phyloP scores from a whole-genome alignment of 805 yeast genomes.

The Komagataella ulmi region DNA sequence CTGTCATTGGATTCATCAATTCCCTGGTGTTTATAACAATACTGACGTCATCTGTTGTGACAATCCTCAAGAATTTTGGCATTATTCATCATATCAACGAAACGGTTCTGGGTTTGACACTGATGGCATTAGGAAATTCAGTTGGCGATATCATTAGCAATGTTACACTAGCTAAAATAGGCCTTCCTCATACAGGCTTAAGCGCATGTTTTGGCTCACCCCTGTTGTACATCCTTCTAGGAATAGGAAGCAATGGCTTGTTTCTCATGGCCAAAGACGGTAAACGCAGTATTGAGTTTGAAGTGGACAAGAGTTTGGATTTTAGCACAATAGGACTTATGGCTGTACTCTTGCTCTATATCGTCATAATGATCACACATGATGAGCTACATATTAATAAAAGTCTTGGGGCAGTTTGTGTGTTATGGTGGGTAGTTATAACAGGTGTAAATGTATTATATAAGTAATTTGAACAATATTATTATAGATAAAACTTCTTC shows the following conservation, averaged over 20 bases:
- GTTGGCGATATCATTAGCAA: slow-evolving; percentile 40
- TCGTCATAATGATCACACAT: slow-evolving; percentile 28
- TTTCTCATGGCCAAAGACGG: slow-evolving; percentile 10
- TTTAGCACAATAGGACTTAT: slow-evolving; percentile 26
- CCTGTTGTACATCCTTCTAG: slow-evolving; percentile 30
- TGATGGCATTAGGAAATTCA: slow-evolving; percentile 36
- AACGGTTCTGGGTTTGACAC: slow-evolving; percentile 31
- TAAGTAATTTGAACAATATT: slow-evolving; percentile 2
- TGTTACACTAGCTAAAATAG: slow-evolving; percentile 23
- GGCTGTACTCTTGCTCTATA: slow-evolving; percentile 22
- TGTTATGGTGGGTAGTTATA: slow-evolving; percentile 17
- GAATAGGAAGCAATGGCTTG: slow-evolving; percentile 34
- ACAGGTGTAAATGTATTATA: slow-evolving; percentile 9
- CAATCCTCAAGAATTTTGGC: slow-evolving; percentile 28
- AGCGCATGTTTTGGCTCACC: slow-evolving; percentile 46
- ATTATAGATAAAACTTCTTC: slow-evolving; percentile 72
- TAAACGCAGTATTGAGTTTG: slow-evolving; percentile 15
- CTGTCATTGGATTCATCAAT: slow-evolving; percentile 14
- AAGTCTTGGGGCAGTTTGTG: slow-evolving; percentile 21
- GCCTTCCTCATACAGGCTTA: slow-evolving; percentile 28
- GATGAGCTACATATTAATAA: slow-evolving; percentile 28
- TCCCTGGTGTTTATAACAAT: slow-evolving; percentile 16
- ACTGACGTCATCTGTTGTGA: slow-evolving; percentile 15
- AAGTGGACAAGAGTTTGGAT: slow-evolving; percentile 22
- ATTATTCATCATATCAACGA: slow-evolving; percentile 28